These are phyloP conservation scores for Chlorophyllum brunneum DNA, from an alignment of 768 basidiomycete genomes.

Conservation along the genomic window DNA sequence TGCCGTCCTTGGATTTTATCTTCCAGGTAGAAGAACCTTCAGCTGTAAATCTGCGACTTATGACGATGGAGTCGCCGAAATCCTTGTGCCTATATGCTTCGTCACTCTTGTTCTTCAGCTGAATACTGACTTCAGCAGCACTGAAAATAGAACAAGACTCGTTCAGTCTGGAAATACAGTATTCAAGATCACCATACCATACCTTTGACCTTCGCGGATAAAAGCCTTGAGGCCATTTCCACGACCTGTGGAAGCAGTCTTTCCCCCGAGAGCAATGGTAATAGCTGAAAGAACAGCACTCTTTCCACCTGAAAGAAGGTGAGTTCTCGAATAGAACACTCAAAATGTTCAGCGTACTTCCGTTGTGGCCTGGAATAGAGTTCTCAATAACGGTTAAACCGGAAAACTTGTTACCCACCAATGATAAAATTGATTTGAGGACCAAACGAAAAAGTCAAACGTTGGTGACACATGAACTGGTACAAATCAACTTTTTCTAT, in stretches of 20 bases:
- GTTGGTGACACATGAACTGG: constrained; percentile 96
- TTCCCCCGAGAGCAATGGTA: constrained; percentile 90
- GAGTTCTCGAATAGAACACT: background rate
- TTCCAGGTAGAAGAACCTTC: constrained; percentile 79
- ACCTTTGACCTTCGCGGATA: constrained; percentile 82
- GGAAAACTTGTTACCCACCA: constrained; percentile 40
- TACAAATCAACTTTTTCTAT: constrained; percentile 83
- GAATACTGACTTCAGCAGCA: constrained; percentile 70
- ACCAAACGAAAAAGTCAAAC: constrained; percentile 79
- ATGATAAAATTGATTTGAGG: constrained; percentile 98
- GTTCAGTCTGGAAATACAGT: background rate
- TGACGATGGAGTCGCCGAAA: constrained; percentile 83
- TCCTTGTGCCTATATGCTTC: constrained; percentile 83
- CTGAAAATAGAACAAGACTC: constrained; percentile 28
- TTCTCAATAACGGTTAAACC: background rate
- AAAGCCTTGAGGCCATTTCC: constrained; percentile 82
- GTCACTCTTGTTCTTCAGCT: constrained; percentile 84
- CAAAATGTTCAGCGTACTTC: constrained; percentile 53
- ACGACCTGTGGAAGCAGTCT: constrained; percentile 87
- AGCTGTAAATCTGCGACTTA: constrained; percentile 77
- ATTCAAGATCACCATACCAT: constrained; percentile 19
- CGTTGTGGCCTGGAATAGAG: constrained; percentile 69
- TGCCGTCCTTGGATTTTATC: constrained; percentile 68
- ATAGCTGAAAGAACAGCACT: constrained; percentile 93
- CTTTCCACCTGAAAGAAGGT: constrained; percentile 68